Evolutionary conservation across 148 eudicot species (phyloP).

Genomic region (Persicaria maculosa): DNA sequence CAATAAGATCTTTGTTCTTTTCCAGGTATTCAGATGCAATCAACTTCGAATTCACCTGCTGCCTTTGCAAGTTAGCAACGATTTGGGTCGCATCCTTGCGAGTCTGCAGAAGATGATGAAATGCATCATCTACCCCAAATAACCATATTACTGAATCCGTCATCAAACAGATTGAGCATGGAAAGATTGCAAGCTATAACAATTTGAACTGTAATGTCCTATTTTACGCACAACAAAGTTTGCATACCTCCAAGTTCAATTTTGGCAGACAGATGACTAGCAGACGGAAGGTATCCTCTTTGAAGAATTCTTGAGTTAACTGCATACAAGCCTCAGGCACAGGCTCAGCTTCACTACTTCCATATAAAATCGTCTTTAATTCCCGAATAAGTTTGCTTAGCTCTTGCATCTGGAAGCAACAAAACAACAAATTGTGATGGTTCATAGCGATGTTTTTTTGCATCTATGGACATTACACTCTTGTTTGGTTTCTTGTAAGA

Average conservation of each 20-base stretch:
- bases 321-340: constrained; percentile 87
- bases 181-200: not conserved
- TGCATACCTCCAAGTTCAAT: constrained; percentile 72
- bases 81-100: constrained; percentile 99
- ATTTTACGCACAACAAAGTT: not conserved
- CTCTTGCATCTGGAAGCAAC: constrained; percentile 49
- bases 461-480: no score
- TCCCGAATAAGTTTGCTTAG: constrained; percentile 67
- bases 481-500: not conserved
- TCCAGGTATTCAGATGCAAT: constrained; percentile 96
- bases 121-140: not conserved
- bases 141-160: not conserved
- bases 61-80: constrained; percentile 97
- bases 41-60: constrained; percentile 80
- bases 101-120: constrained; percentile 41
- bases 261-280: constrained; percentile 64
- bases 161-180: constrained; percentile 1
- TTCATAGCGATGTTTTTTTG: no score
- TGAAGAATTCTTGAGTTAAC: constrained; percentile 90
- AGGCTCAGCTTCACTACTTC: constrained; percentile 88
- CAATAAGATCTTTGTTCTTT: constrained; percentile 76
- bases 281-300: constrained; percentile 68
- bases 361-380: constrained; percentile 70
- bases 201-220: not conserved
- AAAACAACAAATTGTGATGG: not conserved